Base-by-base conservation (phyloP, 768 basidiomycete genomes). In the Lyophyllum decastes region DNA sequence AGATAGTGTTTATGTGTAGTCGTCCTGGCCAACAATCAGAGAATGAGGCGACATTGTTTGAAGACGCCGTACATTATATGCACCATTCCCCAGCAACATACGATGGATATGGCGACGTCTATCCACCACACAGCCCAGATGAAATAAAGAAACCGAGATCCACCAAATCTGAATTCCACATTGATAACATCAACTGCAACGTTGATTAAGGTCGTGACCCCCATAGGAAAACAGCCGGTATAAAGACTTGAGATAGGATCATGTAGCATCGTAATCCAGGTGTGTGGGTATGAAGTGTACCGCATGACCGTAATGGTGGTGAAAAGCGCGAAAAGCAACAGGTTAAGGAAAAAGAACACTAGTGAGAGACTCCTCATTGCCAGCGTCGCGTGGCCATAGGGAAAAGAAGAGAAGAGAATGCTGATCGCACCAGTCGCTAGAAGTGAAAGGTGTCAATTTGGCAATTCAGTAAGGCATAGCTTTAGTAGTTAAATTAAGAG, bases 71-170 rank as follows among this genome's bases (percentile, higher is more conserved):
- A 90, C 90, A 92, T 91, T 51, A 82, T 67, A 61, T 91, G 84
- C 1, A 90, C 67, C 35, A 85, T 73, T 8, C 83, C 80, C 73
- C 87, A 86, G 54, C 80, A 84, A 63, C 86, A 86, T 16, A 82
- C 21, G 2, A 81, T 49, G 0, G 87, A 85, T 19, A 87, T 40
- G 0, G 70, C 70, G 0, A 80, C 73, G 57, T 87, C 85, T 35
- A 83, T 40, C 88, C 87, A 89, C 87, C 88, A 90, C 19, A 84
- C 60, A 0, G 65, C 81, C 82, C 86, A 86, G 43, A 86, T 63
- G 8, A 72, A 58, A 44, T 80, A 84, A 1, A 86, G 64, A 66
- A 86, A 83, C 0, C 56, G 46, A 14, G 66, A 70, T 2, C 84
- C 83, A 2, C 82, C 82, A 41, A 85, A 79, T 21, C 68, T 64